Base-by-base conservation (phyloP, 306 rosid genomes). In the Cajanus cajan region DNA sequence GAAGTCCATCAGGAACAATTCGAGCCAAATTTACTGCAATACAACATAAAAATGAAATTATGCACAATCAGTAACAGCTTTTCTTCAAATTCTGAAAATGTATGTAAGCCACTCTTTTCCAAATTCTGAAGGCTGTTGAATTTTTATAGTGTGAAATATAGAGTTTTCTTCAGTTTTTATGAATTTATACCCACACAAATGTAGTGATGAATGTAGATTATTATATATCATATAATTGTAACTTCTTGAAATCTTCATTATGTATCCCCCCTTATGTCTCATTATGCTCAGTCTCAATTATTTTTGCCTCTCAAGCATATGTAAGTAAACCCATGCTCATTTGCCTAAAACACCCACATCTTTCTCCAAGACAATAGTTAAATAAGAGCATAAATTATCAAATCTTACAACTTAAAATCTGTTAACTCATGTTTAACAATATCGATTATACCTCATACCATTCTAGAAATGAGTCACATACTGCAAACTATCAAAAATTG, bases 1-100 rank as follows among this genome's bases (percentile, higher is more conserved):
- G 95, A 83, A 94, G 88, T 62, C 98, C 98, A 77, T 94, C 97
- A 15, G 97, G 98, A 57, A 94, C 97, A 61, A 94, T 94, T 57
- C 98, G 93, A 51, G 97, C 91, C 76, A 94, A 89, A 85, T 94
- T 94, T 70, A 94, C 98, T 94, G 96, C 19, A 83, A 90, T 50
- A 82, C 79, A 78, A 82, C 13, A 86, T 52, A 37, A 71, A 59
- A 9, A 88, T 12, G 28, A 64, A 47, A 52, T 63, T 48, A 19
- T 40, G 43, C 63, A 48, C 70, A 48, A 62, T 79, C 28, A 73
- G 28, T 51, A 73, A 44, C 36, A 76, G 34, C 36, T 66, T 58
- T 70, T 57, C n/a, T 31, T 78, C 58, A 54, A 40, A 68, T 68
- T 78, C 25, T 39, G 39, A 41, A 16, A 28, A 37, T 16, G 22